These are phyloP conservation scores for Mrakia gelida DNA, from an alignment of 768 basidiomycete species.

Conservation along the genomic window DNA sequence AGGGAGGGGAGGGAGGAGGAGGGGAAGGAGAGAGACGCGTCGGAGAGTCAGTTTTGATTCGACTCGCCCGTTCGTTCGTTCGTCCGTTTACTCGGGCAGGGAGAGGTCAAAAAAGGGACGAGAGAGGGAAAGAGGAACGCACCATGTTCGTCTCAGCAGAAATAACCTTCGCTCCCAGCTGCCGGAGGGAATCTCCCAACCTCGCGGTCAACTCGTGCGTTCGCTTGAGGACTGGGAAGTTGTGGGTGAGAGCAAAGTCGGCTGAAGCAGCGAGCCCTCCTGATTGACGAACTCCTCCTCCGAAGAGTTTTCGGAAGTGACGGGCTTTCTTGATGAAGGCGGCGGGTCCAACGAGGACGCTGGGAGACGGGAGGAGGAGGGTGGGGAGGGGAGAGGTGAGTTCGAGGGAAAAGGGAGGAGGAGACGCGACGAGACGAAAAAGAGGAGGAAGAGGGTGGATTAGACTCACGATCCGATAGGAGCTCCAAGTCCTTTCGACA, in stretches of 20 bases:
- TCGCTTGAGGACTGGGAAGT: conserved; percentile 66
- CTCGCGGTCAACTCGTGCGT: conserved; percentile 70
- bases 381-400: conserved; percentile 46
- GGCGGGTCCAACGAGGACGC: conserved; percentile 74
- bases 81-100: background rate
- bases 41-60: background rate
- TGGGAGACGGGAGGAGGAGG: conserved; percentile 54
- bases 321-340: conserved; percentile 58
- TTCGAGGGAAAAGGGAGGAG: background rate
- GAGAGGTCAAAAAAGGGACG: too few relatives aligned
- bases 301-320: conserved; percentile 83
- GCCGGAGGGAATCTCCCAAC: conserved; percentile 65
- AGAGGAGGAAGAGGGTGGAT: background rate
- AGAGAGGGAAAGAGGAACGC: background rate
- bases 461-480: conserved; percentile 52
- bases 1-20: background rate
- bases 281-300: conserved; percentile 87
- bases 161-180: conserved; percentile 67
- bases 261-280: conserved; percentile 77
- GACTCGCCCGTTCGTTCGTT: background rate
- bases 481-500: conserved; percentile 88
- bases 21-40: background rate
- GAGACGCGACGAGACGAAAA: background rate
- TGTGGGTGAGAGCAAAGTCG: conserved; percentile 79
- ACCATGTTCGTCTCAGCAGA: conserved; percentile 80